Base-by-base conservation (phyloP, 352 stramenopile species). In the Globisporangium viniferum region DNA sequence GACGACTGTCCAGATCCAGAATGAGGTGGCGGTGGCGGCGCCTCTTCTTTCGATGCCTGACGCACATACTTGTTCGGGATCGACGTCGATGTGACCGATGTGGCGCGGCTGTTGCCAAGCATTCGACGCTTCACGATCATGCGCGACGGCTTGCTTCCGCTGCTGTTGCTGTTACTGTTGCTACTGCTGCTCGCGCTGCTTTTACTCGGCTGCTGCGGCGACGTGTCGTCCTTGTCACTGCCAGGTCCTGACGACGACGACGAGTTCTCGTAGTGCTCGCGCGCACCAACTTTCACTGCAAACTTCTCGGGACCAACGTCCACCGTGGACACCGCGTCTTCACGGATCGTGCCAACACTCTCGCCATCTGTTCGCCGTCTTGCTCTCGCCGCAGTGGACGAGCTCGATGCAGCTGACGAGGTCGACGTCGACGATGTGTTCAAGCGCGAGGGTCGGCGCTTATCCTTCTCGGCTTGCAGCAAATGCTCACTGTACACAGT, bases 81-180 rank as follows among this genome's bases (percentile, higher is more conserved):
- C 49, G 66, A 62, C 1, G 53, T 57, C 22, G 67, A 68, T 2
- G 57, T 66, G 35, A 67, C 61, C 2, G 67, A 68, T 31, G 59
- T 64, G 6, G 66, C 5, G 74, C 71, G 4, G 65, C 74, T 61
- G 74, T 80, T 55, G 70, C 71, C 18, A 29, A 68, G 59, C 22
- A 62, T 68, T 22, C 78, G 70, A 33, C 78, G 68, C 68, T 86
- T 86, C 15, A 86, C 78, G 10, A 86, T 80, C 76, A 86, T 86
- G 14, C 80, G 71, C 7, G 80, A 88, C 18, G 78, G 80, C 41
- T 86, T 86, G 46, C 63, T 76, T 2, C 61, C 73, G 39, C 33
- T 70, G 46, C 7, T 78, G 67, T 65, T 73, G 62, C 53, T 64
- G 73, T 27, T 71, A 62, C n/a, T 78, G 70, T 59, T 68, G 59